A percentile compares a stretch with the other conserved stretches of the same genome.
These are phyloP conservation scores for Cladosporium sp. DNA, from an alignment of 2,329 filamentous ascomycete species.

Conservation along the genomic window DNA sequence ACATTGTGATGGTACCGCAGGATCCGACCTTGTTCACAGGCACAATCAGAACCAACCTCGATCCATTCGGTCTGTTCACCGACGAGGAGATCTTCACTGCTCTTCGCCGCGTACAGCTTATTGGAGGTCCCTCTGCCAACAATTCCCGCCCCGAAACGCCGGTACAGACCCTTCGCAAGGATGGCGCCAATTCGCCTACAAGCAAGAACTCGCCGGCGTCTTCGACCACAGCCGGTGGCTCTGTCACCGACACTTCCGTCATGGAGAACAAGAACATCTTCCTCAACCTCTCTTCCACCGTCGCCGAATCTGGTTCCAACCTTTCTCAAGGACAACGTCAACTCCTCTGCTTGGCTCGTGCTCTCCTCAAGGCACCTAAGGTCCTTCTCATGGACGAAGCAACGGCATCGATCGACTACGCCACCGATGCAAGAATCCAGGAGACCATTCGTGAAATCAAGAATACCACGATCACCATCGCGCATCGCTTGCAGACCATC, in stretches of 20 bases:
- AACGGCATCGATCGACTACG: conserved; percentile 95
- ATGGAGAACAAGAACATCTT: conserved; percentile 92
- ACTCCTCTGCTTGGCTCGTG: conserved; percentile 86
- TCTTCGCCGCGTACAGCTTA: conserved; percentile 82
- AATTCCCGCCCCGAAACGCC: conserved; percentile 32
- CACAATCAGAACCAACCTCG: conserved; percentile 85
- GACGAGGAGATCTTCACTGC: conserved; percentile 88
- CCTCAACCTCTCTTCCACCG: conserved; percentile 74
- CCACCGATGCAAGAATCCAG: conserved; percentile 92
- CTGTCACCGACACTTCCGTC: conserved; percentile 34
- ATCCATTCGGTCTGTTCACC: conserved; percentile 84
- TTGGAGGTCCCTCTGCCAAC: conserved; percentile 52
- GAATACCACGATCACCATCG: conserved; percentile 92
- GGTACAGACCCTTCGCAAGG: conserved; percentile 19
- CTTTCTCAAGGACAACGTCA: conserved; percentile 95
- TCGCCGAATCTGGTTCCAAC: conserved; percentile 89
- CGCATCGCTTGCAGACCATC: conserved; percentile 91
- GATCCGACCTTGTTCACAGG: conserved; percentile 93
- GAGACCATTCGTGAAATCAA: conserved; percentile 90
- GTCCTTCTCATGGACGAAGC: conserved; percentile 99
- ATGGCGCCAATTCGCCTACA: conserved; percentile 20
- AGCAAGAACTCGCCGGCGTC: conserved; percentile 24
- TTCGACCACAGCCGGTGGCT: conserved; percentile 27
- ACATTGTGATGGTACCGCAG: conserved; percentile 96
- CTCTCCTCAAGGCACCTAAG: conserved; percentile 83